Evolutionary conservation across 164 flowering plant species (phyloP).

Genomic region (Buxus sempervirens): DNA sequence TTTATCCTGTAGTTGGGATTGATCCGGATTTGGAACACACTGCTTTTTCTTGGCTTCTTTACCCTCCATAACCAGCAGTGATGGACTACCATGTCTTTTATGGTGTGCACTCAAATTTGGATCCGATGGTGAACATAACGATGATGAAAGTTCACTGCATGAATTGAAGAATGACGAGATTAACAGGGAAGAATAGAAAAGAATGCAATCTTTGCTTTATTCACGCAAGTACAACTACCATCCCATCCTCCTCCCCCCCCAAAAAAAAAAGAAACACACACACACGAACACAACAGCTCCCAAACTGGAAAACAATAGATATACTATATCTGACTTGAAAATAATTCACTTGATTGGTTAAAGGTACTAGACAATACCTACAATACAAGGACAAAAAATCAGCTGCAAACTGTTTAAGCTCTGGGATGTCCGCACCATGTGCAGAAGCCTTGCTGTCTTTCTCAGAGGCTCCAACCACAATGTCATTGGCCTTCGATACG

Average conservation of each 20-base stretch:
- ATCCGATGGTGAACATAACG: slow-evolving; percentile 26
- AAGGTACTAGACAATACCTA: slow-evolving; percentile 36
- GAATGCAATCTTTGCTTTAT: background rate
- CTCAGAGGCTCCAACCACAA: slow-evolving; percentile 11
- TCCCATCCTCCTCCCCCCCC: no score
- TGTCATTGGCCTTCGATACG: slow-evolving; percentile 6
- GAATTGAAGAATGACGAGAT: background rate
- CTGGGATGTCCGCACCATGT: slow-evolving; percentile 31
- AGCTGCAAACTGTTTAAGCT: slow-evolving; percentile 56
- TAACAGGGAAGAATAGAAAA: background rate
- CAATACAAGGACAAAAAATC: slow-evolving; percentile 74
- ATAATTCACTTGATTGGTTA: no score
- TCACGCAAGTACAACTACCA: background rate
- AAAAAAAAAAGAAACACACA: background rate
- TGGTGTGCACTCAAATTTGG: slow-evolving; percentile 27
- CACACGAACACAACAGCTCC: background rate
- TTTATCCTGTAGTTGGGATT: slow-evolving; percentile 19
- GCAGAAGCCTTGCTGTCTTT: slow-evolving; percentile 15
- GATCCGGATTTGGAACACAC: slow-evolving; percentile 13
- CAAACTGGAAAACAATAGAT: background rate
- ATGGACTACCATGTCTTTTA: slow-evolving; percentile 54
- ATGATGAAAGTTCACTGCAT: slow-evolving; percentile 48
- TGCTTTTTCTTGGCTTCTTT: slow-evolving; percentile 41
- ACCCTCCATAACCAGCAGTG: slow-evolving; percentile 29
- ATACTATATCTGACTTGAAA: background rate